phyloP scores from a whole-genome alignment of 164 flowering plant genomes.

The Kalanchoe fedtschenkoi region DNA sequence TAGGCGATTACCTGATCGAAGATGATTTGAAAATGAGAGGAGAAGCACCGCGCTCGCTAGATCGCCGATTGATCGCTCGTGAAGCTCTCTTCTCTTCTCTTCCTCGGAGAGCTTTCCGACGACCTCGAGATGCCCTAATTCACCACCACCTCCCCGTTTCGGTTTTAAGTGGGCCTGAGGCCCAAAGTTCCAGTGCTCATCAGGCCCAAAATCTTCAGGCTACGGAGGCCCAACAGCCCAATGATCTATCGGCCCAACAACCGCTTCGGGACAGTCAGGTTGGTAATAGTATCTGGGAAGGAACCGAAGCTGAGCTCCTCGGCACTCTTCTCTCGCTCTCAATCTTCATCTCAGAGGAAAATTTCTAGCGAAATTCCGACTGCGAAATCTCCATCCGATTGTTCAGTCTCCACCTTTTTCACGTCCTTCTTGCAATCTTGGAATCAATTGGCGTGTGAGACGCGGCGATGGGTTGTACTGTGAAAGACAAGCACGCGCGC shows the following conservation, averaged over 20 bases:
- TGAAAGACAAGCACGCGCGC: constrained; percentile 55
- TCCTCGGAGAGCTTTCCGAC: no score
- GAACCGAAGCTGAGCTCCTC: background rate
- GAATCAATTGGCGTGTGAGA: constrained; percentile 6
- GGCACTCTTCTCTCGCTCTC: background rate
- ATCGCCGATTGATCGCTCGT: no score
- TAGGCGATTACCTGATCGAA: no score
- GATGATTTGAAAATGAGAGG: no score
- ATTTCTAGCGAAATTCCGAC: background rate
- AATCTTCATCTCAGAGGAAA: background rate
- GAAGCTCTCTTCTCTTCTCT: no score
- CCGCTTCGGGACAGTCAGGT: background rate
- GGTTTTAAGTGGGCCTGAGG: no score
- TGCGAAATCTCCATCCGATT: background rate
- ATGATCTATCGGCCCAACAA: background rate
- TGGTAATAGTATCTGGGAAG: background rate
- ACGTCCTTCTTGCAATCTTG: background rate
- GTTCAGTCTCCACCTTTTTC: background rate
- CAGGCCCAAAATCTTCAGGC: no score
- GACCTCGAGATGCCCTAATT: no score
- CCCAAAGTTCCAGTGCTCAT: no score
- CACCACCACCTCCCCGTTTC: no score
- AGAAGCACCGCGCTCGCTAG: no score
- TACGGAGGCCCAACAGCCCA: no score
- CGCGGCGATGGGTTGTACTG: constrained; percentile 52